phyloP scores from a whole-genome alignment of 805 yeast species.

The Candida broadrunensis region DNA sequence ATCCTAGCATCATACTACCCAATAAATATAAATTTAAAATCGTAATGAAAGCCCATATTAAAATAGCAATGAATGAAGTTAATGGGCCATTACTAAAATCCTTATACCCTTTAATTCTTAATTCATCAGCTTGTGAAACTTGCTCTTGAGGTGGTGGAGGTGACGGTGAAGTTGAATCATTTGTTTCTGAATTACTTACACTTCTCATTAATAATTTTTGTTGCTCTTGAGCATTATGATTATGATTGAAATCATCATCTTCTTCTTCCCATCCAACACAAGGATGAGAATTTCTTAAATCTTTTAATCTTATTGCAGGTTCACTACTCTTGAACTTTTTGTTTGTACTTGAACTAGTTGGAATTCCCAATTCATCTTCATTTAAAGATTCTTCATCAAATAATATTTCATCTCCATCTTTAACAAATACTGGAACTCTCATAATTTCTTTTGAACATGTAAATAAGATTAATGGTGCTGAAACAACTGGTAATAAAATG shows the following conservation, averaged over 20 bases:
- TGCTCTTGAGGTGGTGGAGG: not conserved
- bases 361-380: not conserved
- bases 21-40: conserved; percentile 71
- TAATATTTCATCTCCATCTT: conserved; percentile 29
- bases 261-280: conserved; percentile 42
- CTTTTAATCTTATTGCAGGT: conserved; percentile 40
- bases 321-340: conserved; percentile 28
- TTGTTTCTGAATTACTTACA: not conserved
- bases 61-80: conserved; percentile 51
- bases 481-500: conserved; percentile 76
- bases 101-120: conserved; percentile 33
- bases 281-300: conserved; percentile 38
- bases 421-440: conserved; percentile 46
- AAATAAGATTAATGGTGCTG: conserved; percentile 83
- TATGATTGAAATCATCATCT: conserved; percentile 16
- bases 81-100: conserved; percentile 71
- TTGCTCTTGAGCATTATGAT: conserved; percentile 10
- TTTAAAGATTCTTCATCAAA: conserved; percentile 9
- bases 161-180: not conserved
- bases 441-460: conserved; percentile 67
- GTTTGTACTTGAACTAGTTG: not conserved
- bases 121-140: not conserved
- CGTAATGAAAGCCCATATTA: conserved; percentile 70
- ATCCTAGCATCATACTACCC: conserved; percentile 26
- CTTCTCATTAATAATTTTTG: conserved; percentile 11